A percentile compares a stretch with the other conserved stretches of the same genome.
Conservation (phyloP, 495 filamentous ascomycete genomes). For the Talaromyces wortmannii region DNA sequence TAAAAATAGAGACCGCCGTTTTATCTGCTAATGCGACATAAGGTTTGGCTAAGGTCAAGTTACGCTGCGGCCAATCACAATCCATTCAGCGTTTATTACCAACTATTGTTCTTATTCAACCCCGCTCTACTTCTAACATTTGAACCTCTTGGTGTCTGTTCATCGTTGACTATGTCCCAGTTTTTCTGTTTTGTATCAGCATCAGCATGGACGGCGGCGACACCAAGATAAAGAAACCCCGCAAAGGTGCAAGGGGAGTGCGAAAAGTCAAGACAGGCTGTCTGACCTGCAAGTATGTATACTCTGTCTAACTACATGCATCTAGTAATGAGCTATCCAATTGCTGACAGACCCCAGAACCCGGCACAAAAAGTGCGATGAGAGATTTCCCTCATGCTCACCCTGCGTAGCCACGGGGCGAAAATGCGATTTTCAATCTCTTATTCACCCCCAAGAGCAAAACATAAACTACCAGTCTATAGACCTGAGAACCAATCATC, state of each 20-base stretch:
- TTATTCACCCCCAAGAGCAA: neutral
- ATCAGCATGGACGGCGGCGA: neutral
- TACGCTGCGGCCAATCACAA: neutral
- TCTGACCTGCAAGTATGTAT: slow-evolving; percentile 7
- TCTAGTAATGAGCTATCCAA: neutral
- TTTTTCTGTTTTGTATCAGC: neutral
- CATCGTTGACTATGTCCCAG: neutral
- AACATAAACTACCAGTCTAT: neutral
- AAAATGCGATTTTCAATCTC: slow-evolving; percentile 1
- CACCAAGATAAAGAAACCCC: neutral
- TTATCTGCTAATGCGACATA: neutral
- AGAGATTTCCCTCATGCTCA: neutral
- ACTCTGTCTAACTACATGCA: neutral
- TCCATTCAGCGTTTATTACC: neutral
- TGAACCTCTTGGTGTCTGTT: neutral
- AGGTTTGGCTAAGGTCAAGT: neutral
- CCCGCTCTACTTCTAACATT: neutral
- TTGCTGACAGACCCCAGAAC: neutral
- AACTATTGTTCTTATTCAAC: neutral
- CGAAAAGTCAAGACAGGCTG: slow-evolving; percentile 6
- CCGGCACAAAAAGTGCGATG: slow-evolving; percentile 2
- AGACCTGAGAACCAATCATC: neutral
- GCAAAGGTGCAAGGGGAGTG: neutral
- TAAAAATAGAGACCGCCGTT: no score
- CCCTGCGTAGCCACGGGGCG: neutral